Base-by-base conservation (phyloP, 2,329 filamentous ascomycete species). In the Microcyclospora tardicrescens region DNA sequence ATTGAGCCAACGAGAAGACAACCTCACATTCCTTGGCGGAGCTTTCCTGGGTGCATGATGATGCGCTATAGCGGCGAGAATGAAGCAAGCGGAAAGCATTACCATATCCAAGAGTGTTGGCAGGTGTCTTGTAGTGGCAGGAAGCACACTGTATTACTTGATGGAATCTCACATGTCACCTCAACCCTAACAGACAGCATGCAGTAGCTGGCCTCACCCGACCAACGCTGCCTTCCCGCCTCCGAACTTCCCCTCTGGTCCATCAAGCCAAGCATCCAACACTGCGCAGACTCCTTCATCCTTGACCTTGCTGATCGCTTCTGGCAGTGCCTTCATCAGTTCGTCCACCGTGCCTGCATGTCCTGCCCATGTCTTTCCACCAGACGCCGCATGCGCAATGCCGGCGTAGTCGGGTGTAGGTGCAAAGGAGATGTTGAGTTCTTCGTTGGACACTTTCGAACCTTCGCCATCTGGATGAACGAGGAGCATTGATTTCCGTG, bases 351-450 rank as follows among this genome's bases (percentile, higher is more conserved):
- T 76, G 1, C 67, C 65, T 1, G 76, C 75, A 42, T 69, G 64
- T 5, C 65, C 74, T 4, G 75, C 74, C 72, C 75, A 81, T 2
- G 76, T 53, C 37, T 75, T 64, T 0, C 75, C 75, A 6, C 77
- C 77, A 0, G 70, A 68, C 0, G 78, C 76, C 5, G 78, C 78
- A 55, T 73, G 76, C 1, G 78, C 78, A 43, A 81, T 81, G 1
- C 77, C 77, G 0, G 75, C 64, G 51, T 81, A 81, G 45, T 82
- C 77, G 0, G 78, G 78, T 0, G 73, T 73, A 0, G 77, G 77
- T 1, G 66, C 69, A 49, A 82, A 81, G 0, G 68, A 73, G 46
- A 82, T 81, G 46, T 81, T 80, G 29, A 81, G 56, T 34, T 77
- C 75, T 43, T 74, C 69, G 43, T 80, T 80, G 31, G 66, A 70